Base-by-base conservation (phyloP, 768 basidiomycete genomes). In the Mycena maculata region DNA sequence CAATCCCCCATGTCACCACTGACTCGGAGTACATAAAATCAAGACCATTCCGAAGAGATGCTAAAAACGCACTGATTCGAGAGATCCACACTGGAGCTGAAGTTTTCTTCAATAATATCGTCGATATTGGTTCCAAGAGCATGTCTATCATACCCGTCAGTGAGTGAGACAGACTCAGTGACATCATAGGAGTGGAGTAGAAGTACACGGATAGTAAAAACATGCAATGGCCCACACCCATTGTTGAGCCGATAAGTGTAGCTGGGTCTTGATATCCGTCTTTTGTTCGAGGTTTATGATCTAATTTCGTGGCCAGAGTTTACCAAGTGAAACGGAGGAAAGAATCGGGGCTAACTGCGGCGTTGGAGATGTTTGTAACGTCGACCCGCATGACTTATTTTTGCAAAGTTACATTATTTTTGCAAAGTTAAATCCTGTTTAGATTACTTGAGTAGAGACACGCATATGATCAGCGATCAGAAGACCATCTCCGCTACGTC, bases 401-500 rank as follows among this genome's bases (percentile, higher is more conserved):
- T n/a, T n/a, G n/a, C n/a, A n/a, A n/a, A n/a, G n/a, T n/a, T n/a
- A n/a, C n/a, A n/a, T n/a, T n/a, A n/a, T n/a, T n/a, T n/a, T n/a
- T n/a, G n/a, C n/a, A n/a, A n/a, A n/a, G n/a, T n/a, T n/a, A n/a
- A n/a, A 53, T 48, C 4, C 31, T 62, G 22, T 9, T 33, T 20
- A 2, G 28, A 38, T 57, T 20, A 50, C n/a, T 50, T 44, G 6
- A n/a, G 39, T 15, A 65, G 31, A 69, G 76, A 27, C 84, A 85
- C 69, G 72, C 76, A 2, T 85, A 79, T 42, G 76, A 79, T 41
- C 45, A 70, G 41, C 71, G 75, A 7, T 75, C 74, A 42, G 77
- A 79, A 53, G 79, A 80, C 62, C 78, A 80, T 59, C 70, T 81
- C 10, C 74, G 80, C 23, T 77, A 76, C 58, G 75, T 80, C 61